phyloP scores from a whole-genome alignment of 2,329 filamentous ascomycete species.

The Metarhizium sp. region DNA sequence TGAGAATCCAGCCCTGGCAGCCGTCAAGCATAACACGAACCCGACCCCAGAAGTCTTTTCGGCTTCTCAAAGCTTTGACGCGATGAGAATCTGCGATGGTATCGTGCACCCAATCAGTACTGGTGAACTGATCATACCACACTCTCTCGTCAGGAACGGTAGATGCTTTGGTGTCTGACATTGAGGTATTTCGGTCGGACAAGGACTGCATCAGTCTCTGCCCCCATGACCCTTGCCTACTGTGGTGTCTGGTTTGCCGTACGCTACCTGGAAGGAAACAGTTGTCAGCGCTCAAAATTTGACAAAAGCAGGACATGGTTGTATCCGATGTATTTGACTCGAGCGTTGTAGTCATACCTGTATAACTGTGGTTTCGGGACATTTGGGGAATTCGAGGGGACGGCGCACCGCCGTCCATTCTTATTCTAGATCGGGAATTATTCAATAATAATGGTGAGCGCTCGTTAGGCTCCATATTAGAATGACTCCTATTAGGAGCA shows the following conservation, averaged over 20 bases:
- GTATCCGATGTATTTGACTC: neutral
- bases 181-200: slow-evolving; percentile 44
- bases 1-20: slow-evolving; percentile 88
- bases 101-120: slow-evolving; percentile 97
- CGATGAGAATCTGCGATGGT: slow-evolving; percentile 90
- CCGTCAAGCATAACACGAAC: slow-evolving; percentile 71
- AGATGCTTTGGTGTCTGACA: slow-evolving; percentile 56
- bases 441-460: slow-evolving; percentile 31
- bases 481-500: slow-evolving; percentile 16
- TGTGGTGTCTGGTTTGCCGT: slow-evolving; percentile 38
- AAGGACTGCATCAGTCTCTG: slow-evolving; percentile 54
- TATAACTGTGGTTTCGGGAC: slow-evolving; percentile 34
- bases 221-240: slow-evolving; percentile 48
- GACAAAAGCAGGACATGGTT: neutral
- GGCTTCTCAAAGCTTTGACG: slow-evolving; percentile 69
- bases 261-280: slow-evolving; percentile 22
- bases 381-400: slow-evolving; percentile 19
- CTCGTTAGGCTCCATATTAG: slow-evolving; percentile 29
- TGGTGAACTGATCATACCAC: slow-evolving; percentile 98
- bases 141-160: slow-evolving; percentile 74
- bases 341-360: slow-evolving; percentile 21
- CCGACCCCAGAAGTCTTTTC: slow-evolving; percentile 79
- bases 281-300: neutral
- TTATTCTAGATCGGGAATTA: slow-evolving; percentile 30
- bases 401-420: slow-evolving; percentile 25